Base-by-base conservation (phyloP, 192 early-diverging fungal species). In the Diversispora epigaea region DNA sequence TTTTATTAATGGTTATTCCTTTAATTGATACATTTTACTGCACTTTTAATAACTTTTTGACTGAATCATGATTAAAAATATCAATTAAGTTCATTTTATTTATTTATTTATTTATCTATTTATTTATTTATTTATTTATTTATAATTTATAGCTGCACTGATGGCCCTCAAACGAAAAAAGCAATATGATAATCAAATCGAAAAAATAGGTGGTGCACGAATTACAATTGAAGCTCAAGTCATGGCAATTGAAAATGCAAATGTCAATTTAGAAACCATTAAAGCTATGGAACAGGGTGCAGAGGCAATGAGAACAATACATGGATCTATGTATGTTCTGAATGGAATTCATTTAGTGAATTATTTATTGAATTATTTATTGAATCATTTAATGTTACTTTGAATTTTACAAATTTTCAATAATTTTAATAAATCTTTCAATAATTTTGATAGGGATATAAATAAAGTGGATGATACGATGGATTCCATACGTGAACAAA, bases 401-500 rank as follows among this genome's bases (percentile, higher is more conserved):
- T n/a, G n/a, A n/a, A n/a, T n/a, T n/a, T n/a, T n/a, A n/a, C n/a
- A n/a, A n/a, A 44, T 6, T 62, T 6, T 57, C 32, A 44, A n/a
- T 55, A 68, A n/a, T 15, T 56, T 63, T 39, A 61, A 21, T 11
- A 43, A 2, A 66, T 45, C 41, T 69, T n/a, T 46, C 39, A 4
- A 63, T 44, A n/a, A 43, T 58, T 12, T 46, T n/a, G 63, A 64
- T 73, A 94, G 91, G 85, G 86, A 95, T 77, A 94, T 96, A 64
- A 89, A 95, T 78, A 97, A 94, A 87, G 96, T 99, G 39, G 97
- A 99, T 77, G 85, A 86, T 49, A 95, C 92, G 12, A 95, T 96
- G 94, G 97, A 99, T 75, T 94, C 96, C 64, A 96, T 99, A 73
- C 89, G 93, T 41, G 97, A 99, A 73, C 95, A 99, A 80, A 97